Percentiles rank a stretch among this genome's conserved stretches.
Evolutionary conservation across 768 basidiomycete genomes (phyloP).

Genomic region (Russula vinacea): DNA sequence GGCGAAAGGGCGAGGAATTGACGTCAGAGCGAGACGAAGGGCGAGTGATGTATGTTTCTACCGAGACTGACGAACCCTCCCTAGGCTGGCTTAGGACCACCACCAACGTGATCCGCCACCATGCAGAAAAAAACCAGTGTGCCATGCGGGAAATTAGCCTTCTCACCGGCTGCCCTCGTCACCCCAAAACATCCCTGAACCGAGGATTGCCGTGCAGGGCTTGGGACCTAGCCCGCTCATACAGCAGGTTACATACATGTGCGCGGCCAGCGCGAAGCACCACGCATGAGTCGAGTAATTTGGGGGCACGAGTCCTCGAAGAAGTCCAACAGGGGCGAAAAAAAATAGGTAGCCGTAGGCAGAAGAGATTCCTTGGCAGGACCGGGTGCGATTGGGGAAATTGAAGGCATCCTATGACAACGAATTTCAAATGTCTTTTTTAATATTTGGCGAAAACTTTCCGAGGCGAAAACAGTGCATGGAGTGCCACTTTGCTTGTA

Average conservation of each 20-base stretch:
- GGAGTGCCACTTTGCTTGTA: not conserved
- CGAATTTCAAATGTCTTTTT: not conserved
- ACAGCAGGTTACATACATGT: not conserved
- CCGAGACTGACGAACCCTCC: not conserved
- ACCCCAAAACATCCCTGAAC: not conserved
- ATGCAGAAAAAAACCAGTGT: not conserved
- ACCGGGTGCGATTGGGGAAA: not conserved
- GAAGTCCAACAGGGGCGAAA: not conserved
- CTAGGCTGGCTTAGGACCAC: not conserved
- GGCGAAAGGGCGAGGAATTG: not conserved
- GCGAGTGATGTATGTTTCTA: not conserved
- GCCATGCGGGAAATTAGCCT: not conserved
- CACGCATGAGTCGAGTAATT: not conserved
- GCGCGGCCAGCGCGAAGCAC: slow-evolving; percentile 9
- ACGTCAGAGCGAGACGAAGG: not conserved
- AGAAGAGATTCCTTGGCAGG: not conserved
- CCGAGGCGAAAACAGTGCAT: not conserved
- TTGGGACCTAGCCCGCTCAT: not conserved
- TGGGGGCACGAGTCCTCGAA: not conserved
- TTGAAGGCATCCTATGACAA: not conserved
- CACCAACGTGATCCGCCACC: not conserved
- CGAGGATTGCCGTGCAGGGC: not conserved
- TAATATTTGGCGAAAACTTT: not conserved
- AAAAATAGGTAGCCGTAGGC: not conserved
- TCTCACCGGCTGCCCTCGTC: not conserved